A percentile compares a stretch with the other conserved stretches of the same genome.
These are phyloP conservation scores for Trametes sanguinea DNA, from an alignment of 768 basidiomycete genomes.

Conservation along the genomic window DNA sequence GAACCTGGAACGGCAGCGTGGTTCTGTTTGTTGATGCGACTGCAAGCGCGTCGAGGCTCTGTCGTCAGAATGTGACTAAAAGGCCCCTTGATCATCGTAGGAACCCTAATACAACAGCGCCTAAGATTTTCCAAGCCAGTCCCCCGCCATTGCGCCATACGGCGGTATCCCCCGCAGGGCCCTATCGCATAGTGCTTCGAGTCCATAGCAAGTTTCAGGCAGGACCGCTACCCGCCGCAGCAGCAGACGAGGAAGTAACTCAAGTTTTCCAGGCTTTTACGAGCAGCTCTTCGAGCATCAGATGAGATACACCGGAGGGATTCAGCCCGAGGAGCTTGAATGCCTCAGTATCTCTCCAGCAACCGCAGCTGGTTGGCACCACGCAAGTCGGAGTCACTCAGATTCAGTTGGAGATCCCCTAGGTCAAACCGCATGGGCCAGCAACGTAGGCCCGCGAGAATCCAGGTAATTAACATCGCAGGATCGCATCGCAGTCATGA, in stretches of 20 bases:
- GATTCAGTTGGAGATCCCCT: background rate
- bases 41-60: conserved; percentile 14
- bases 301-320: too few relatives aligned
- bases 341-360: too few relatives aligned
- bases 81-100: conserved; percentile 4
- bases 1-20: conserved; percentile 1
- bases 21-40: conserved; percentile 1
- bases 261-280: too few relatives aligned
- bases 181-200: too few relatives aligned
- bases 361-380: too few relatives aligned
- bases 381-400: background rate
- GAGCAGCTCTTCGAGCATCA: too few relatives aligned
- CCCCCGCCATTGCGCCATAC: background rate
- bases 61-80: conserved; percentile 10
- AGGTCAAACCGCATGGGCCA: background rate
- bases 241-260: too few relatives aligned
- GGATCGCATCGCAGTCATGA: background rate
- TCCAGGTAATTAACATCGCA: background rate
- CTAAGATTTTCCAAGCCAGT: background rate
- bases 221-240: too few relatives aligned
- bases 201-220: too few relatives aligned
- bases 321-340: too few relatives aligned
- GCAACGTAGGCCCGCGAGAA: conserved; percentile 3
- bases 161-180: too few relatives aligned
- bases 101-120: background rate